Base-by-base conservation (phyloP, 2,329 filamentous ascomycete genomes). In the Dothiorella sarmentorum region DNA sequence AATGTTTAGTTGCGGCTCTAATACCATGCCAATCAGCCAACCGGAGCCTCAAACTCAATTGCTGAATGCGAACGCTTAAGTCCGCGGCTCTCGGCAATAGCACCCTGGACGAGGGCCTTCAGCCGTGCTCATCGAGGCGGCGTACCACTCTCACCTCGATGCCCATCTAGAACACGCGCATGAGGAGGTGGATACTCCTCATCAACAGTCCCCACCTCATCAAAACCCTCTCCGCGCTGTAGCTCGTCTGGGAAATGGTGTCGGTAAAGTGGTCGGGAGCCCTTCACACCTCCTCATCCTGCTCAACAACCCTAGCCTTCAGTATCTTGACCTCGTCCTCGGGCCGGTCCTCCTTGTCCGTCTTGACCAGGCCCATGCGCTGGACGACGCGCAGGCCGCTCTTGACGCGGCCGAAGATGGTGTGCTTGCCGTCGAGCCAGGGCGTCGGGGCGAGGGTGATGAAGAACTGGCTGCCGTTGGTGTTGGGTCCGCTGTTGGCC, bases 341-440 rank as follows among this genome's bases (percentile, higher is more conserved):
- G 0, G 94, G 94, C 65, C 87, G 79, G 73, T 97, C 94, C 65
- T 93, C 90, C 7, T 77, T 76, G 22, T 85, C 90, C 0, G 91
- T 96, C 77, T 89, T 90, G 51, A 96, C 91, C 60, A 94, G 72
- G 0, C 92, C 94, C 84, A 99, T 89, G 64, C 91, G 82, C 78
- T 90, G 87, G 26, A 97, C 86, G n/a, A 93, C 81, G 59, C 82
- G 80, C 82, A 97, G 85, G 0, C 94, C 94, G 57, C 76, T 83
- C 77, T 89, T 92, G 37, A 99, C 91, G 56, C 93, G 80, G 1
- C 94, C 94, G 71, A 99, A 99, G 65, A 99, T 95, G 10, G 92
- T 96, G 73, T 99, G 93, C 75, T 96, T 97, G 20, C 92, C 91
- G 75, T 99, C 94, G 61, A 99, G 76, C 93, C 93, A 97, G 0